A percentile compares a stretch with the other conserved stretches of the same genome.
Evolutionary conservation across 495 filamentous ascomycete genomes (phyloP).

Genomic region (Tuber calosporum): DNA sequence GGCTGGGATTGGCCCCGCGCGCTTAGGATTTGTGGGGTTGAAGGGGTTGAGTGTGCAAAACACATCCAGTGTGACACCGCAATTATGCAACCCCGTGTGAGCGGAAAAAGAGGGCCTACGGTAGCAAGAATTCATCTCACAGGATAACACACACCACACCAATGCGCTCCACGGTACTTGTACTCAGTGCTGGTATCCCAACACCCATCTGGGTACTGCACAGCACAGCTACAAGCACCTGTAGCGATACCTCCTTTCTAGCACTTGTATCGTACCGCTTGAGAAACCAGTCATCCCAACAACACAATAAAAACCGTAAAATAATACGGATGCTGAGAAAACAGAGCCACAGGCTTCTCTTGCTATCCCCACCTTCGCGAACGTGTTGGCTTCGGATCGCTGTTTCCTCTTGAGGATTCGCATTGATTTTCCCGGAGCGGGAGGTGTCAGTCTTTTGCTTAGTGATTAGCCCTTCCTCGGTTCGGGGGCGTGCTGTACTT

Average conservation of each 20-base stretch:
- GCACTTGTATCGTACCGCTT: no score
- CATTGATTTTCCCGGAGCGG: neutral
- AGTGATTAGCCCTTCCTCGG: neutral
- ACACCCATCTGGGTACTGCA: neutral
- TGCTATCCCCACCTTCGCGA: neutral
- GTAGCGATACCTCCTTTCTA: no score
- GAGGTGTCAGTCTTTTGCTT: neutral
- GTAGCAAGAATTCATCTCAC: neutral
- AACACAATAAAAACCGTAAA: neutral
- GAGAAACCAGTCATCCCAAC: neutral
- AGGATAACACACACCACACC: neutral
- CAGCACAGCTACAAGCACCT: neutral
- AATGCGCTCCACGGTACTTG: no score
- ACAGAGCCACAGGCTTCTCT: neutral
- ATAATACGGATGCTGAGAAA: no score
- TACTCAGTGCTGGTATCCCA: neutral
- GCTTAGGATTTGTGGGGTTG: neutral
- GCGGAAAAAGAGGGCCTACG: neutral
- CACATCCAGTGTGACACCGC: neutral
- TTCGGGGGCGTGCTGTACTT: neutral
- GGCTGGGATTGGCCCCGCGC: neutral
- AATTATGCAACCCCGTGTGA: neutral
- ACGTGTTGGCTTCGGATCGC: neutral
- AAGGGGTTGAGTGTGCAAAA: slow-evolving; percentile 2
- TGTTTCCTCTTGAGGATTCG: neutral